Conservation (phyloP, 2,329 filamentous ascomycete genomes). For the Penicillium sp. region DNA sequence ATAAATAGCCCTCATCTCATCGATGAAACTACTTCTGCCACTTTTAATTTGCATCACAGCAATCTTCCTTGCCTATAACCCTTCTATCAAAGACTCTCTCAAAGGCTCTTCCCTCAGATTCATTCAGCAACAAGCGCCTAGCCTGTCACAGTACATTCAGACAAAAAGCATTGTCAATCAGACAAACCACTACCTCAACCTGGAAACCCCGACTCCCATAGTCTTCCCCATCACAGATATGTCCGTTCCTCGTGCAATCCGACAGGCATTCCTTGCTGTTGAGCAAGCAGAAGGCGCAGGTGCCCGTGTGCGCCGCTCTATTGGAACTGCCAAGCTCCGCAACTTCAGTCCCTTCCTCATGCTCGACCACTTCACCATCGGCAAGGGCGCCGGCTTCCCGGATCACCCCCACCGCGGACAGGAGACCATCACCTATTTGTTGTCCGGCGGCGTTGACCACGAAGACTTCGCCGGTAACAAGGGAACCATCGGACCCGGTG, state of each 20-base stretch:
- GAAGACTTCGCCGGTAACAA: constrained; percentile 86
- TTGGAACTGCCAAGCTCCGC: constrained; percentile 77
- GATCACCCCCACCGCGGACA: constrained; percentile 83
- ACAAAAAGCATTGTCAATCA: constrained; percentile 9
- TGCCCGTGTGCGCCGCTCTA: constrained; percentile 79
- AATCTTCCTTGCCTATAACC: constrained; percentile 29
- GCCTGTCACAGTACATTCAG: constrained; percentile 16
- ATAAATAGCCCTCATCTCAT: constrained; percentile 31
- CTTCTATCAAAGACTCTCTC: constrained; percentile 20
- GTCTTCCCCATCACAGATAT: constrained; percentile 51
- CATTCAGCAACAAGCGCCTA: constrained; percentile 18
- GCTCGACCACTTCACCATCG: constrained; percentile 87
- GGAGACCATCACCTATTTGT: constrained; percentile 85
- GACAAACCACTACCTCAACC: constrained; percentile 1
- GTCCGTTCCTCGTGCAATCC: constrained; percentile 71
- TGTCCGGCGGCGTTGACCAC: constrained; percentile 83
- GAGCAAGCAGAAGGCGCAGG: constrained; percentile 88
- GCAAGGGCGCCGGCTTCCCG: constrained; percentile 80
- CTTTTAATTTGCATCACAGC: constrained; percentile 40
- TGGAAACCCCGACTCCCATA: constrained; percentile 6
- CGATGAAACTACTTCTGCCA: constrained; percentile 39
- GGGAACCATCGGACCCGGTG: constrained; percentile 81
- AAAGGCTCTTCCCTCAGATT: constrained; percentile 16
- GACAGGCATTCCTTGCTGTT: constrained; percentile 76
- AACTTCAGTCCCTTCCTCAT: constrained; percentile 93